Conservation (phyloP, 345 rosid species). For the Clarkia xantiana region DNA sequence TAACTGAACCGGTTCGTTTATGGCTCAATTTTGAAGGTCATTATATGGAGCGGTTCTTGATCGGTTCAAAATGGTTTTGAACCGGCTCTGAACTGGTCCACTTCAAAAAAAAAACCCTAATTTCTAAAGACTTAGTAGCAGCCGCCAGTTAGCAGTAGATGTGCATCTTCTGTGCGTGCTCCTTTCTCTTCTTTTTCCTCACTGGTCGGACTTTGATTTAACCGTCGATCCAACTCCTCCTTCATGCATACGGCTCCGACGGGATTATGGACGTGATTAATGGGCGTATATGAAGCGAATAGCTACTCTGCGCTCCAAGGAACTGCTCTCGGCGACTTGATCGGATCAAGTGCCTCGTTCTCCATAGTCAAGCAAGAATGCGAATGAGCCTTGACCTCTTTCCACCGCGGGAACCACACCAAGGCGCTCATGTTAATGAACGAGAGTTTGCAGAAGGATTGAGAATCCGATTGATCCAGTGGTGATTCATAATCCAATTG, state of each 20-base stretch:
- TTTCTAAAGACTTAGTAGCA: no score
- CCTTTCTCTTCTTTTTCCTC: not conserved
- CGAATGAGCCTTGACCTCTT: slow-evolving; percentile 68
- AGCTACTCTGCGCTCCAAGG: slow-evolving; percentile 45
- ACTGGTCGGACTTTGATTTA: not conserved
- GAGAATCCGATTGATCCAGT: slow-evolving; percentile 82
- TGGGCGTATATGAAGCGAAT: slow-evolving; percentile 80
- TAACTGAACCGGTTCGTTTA: no score
- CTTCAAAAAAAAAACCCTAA: no score
- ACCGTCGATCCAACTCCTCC: not conserved
- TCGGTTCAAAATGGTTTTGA: no score
- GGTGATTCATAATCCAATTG: slow-evolving; percentile 52
- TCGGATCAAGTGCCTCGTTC: slow-evolving; percentile 15
- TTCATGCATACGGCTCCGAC: slow-evolving; percentile 7
- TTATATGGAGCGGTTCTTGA: no score
- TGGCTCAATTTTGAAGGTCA: no score
- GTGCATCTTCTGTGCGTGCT: not conserved
- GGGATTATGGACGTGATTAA: slow-evolving; percentile 11
- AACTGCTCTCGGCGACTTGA: slow-evolving; percentile 8
- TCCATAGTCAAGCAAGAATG: slow-evolving; percentile 53
- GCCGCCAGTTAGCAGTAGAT: no score
- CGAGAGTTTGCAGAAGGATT: slow-evolving; percentile 72
- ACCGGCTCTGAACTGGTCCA: no score
- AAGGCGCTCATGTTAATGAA: slow-evolving; percentile 80
- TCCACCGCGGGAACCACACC: slow-evolving; percentile 73